These are phyloP conservation scores for Saccharomycodes ludwigii DNA, from an alignment of 805 yeast species.

Conservation along the genomic window DNA sequence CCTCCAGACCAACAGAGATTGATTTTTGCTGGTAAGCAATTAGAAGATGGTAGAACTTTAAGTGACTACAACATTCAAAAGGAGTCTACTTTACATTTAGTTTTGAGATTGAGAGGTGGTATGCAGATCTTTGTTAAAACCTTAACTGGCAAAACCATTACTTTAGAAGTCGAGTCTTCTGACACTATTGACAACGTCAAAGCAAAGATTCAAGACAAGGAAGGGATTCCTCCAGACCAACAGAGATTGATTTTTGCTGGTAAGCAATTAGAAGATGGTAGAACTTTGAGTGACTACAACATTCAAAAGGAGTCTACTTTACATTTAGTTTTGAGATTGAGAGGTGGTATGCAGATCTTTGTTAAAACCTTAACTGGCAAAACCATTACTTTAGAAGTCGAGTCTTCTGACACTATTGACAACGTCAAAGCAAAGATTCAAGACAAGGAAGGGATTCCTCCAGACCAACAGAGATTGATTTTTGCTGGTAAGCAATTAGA, in stretches of 20 bases:
- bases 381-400: constrained; percentile 91
- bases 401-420: constrained; percentile 90
- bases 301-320: constrained; percentile 61
- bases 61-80: constrained; percentile 98
- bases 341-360: constrained; percentile 88
- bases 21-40: constrained; percentile 95
- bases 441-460: constrained; percentile 63
- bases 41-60: constrained; percentile 92
- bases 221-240: constrained; percentile 64
- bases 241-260: constrained; percentile 62
- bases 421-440: constrained; percentile 74
- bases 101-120: constrained; percentile 97
- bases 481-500: constrained; percentile 65
- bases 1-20: constrained; percentile 98
- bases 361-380: constrained; percentile 97
- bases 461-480: constrained; percentile 58
- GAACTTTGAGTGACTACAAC: constrained; percentile 61
- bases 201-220: constrained; percentile 61
- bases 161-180: constrained; percentile 87
- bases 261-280: constrained; percentile 61
- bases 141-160: constrained; percentile 94
- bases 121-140: constrained; percentile 96
- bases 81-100: constrained; percentile 94
- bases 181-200: constrained; percentile 92
- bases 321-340: constrained; percentile 59